Base-by-base conservation (phyloP, 2,329 filamentous ascomycete species). In the Diplodia scrobiculata region DNA sequence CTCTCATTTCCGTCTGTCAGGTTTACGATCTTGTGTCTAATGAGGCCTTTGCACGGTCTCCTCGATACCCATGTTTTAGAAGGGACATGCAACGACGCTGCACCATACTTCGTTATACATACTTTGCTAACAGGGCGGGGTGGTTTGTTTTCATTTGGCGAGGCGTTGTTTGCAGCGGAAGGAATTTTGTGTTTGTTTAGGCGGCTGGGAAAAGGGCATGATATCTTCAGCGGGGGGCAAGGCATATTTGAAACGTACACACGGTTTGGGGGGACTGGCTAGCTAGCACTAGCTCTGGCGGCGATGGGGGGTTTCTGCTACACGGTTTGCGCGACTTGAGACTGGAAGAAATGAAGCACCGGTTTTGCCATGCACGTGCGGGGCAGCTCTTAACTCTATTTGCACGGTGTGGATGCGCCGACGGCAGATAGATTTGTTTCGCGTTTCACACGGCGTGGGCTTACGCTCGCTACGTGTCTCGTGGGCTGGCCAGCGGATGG, bases 21-120 rank as follows among this genome's bases (percentile, higher is more conserved):
- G 41, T 29, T 65, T 50, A 51, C 29, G 63, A 65, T 32, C 9
- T 38, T 55, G 63, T 65, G 52, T 54, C 53, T 65, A 54, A 58
- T 65, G 63, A 65, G 51, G 63, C 63, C 52, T 62, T 64, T 50
- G 38, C 47, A 53, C 48, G 53, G 53, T 41, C 45, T 66, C 64
- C 64, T 60, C 54, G 64, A 66, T 66, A 66, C 64, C 64, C 64
- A 59, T 66, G 53, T 66, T 66, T 55, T 66, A 66, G 64, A 66
- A 60, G 64, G 41, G 54, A 52, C 64, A 52, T 38, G 64, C 64
- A 51, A 59, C 47, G 64, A 59, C 64, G 54, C 54, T 59, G 19
- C 52, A 17, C 52, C 52, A 55, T 55, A 58, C 51, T 65, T 21
- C 52, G 19, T 58, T 53, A 66, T 60, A 66, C 48, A 66, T 66